A percentile compares a stretch with the other conserved stretches of the same genome.
Conservation (phyloP, 202 grass and related monocot species). For the Bolboschoenoplectus hybrid region DNA sequence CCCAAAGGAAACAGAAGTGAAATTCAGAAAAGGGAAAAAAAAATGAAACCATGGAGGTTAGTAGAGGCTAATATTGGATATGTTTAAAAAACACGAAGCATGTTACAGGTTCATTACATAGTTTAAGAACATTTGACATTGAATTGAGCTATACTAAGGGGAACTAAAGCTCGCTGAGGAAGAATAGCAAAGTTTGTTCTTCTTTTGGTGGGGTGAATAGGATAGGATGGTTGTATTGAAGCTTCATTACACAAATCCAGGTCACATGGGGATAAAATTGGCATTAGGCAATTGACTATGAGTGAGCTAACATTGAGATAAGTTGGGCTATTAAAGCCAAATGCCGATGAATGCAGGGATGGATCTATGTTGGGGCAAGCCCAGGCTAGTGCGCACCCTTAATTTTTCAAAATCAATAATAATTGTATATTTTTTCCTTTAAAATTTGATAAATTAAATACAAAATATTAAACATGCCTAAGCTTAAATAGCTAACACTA, state of each 20-base stretch:
- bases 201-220: neutral
- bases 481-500: too few species aligned
- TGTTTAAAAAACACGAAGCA: neutral
- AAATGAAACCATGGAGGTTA: neutral
- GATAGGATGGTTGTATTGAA: neutral
- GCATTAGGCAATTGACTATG: neutral
- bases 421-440: too few species aligned
- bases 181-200: neutral
- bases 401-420: too few species aligned
- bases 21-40: neutral
- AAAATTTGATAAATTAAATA: too few species aligned
- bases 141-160: neutral
- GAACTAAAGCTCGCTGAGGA: neutral
- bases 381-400: too few species aligned
- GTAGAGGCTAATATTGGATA: neutral
- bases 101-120: neutral
- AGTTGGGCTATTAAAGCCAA: neutral
- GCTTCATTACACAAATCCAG: neutral
- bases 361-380: too few species aligned
- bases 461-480: too few species aligned
- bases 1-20: neutral
- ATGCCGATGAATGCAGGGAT: neutral
- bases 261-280: neutral
- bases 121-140: neutral
- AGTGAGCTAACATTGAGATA: neutral